Conservation (phyloP, 305 asterid genomes). For the Striga hermonthica region DNA sequence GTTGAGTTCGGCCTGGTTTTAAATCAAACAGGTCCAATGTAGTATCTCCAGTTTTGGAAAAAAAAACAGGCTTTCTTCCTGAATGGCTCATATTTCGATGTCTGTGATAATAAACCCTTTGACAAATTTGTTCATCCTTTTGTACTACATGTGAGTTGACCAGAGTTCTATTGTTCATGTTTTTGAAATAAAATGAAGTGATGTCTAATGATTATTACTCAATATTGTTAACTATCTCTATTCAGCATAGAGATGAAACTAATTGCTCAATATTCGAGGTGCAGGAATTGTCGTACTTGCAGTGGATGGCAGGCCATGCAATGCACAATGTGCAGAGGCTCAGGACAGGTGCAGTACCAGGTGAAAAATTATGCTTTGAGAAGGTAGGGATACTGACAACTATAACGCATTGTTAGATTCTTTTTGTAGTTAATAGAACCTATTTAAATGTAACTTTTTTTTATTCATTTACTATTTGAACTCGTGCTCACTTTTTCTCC, state of each 20-base stretch:
- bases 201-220: neutral
- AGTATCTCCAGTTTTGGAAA: neutral
- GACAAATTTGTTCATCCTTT: neutral
- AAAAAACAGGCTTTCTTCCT: neutral
- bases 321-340: constrained; percentile 93
- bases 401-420: constrained; percentile 12
- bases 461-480: constrained; percentile 9
- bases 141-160: neutral
- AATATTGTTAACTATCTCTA: constrained; percentile 5
- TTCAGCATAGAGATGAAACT: constrained; percentile 18
- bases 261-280: constrained; percentile 30
- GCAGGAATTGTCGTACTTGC: constrained; percentile 86
- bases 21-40: no score
- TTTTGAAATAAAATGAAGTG: constrained; percentile 15
- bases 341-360: constrained; percentile 88
- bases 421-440: constrained; percentile 12
- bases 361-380: constrained; percentile 77
- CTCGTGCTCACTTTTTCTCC: constrained; percentile 13
- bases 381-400: constrained; percentile 46
- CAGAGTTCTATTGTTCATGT: constrained; percentile 11
- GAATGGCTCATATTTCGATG: neutral
- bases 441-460: constrained; percentile 12
- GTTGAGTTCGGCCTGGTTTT: no score
- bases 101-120: neutral
- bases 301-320: constrained; percentile 80